A percentile compares a stretch with the other conserved stretches of the same genome.
Conservation (phyloP, 805 yeast genomes). For the Sungouiozyma intestinalis region DNA sequence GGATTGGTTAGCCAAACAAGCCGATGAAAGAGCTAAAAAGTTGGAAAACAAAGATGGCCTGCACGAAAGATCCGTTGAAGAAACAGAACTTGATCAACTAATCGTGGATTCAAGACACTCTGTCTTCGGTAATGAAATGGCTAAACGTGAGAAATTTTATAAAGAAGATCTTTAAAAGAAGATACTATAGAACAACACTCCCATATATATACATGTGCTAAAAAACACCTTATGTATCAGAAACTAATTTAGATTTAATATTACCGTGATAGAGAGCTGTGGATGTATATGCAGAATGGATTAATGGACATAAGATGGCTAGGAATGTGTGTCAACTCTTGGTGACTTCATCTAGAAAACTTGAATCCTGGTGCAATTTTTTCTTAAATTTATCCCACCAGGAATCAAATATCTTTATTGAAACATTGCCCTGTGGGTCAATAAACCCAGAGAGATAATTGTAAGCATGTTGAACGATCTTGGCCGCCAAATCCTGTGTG, state of each 20-base stretch:
- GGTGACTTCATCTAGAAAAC: slow-evolving; percentile 50
- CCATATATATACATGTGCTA: background rate
- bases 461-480: slow-evolving; percentile 86
- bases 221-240: background rate
- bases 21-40: slow-evolving; percentile 23
- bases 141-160: slow-evolving; percentile 34
- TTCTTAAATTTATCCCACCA: slow-evolving; percentile 93
- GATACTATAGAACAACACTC: too few relatives aligned
- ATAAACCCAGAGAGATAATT: slow-evolving; percentile 84
- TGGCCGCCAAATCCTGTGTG: slow-evolving; percentile 64
- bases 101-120: slow-evolving; percentile 45
- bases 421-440: slow-evolving; percentile 69
- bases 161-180: slow-evolving; percentile 7
- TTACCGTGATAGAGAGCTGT: background rate
- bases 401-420: slow-evolving; percentile 75
- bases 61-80: slow-evolving; percentile 25
- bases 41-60: slow-evolving; percentile 13
- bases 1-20: slow-evolving; percentile 50
- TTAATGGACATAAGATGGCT: too few relatives aligned
- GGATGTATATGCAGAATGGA: background rate
- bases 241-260: too few relatives aligned
- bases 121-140: slow-evolving; percentile 72
- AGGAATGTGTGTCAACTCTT: slow-evolving; percentile 7
- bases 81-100: slow-evolving; percentile 30
- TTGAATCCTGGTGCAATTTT: slow-evolving; percentile 70